Evolutionary conservation across 2,329 filamentous ascomycete species (phyloP).

Genomic region (Aspergillus brunneoviolaceus): DNA sequence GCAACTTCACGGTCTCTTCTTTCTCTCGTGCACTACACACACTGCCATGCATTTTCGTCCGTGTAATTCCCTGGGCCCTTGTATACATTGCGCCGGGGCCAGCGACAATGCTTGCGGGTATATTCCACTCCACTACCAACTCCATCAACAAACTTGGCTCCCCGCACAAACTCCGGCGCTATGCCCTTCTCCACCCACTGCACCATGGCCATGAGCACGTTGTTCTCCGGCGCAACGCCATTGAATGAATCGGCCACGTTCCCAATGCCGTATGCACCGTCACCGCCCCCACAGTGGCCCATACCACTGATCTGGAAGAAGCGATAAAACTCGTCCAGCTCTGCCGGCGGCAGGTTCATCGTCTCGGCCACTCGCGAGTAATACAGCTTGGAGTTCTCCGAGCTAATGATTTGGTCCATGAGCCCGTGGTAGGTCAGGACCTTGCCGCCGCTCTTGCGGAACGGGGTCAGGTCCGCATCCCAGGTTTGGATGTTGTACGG

Average conservation of each 20-base stretch:
- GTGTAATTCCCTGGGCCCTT: constrained; percentile 34
- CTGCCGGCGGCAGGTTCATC: constrained; percentile 34
- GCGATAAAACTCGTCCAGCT: constrained; percentile 45
- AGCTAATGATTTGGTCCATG: constrained; percentile 53
- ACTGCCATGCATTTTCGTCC: constrained; percentile 36
- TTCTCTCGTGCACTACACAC: constrained; percentile 20
- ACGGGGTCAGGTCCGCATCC: constrained; percentile 49
- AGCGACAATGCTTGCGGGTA: constrained; percentile 49
- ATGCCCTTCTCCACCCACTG: constrained; percentile 50
- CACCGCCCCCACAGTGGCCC: constrained; percentile 49
- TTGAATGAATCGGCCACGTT: constrained; percentile 27
- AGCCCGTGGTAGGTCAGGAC: constrained; percentile 45
- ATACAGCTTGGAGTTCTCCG: constrained; percentile 53
- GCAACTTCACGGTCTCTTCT: neutral
- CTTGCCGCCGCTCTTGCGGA: constrained; percentile 45
- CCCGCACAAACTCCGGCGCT: constrained; percentile 41
- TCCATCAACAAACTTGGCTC: constrained; percentile 47
- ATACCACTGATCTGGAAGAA: constrained; percentile 58
- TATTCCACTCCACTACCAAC: constrained; percentile 43
- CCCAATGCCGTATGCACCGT: constrained; percentile 46
- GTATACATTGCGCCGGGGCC: constrained; percentile 34
- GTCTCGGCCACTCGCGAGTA: constrained; percentile 46
- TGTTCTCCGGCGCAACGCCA: constrained; percentile 38
- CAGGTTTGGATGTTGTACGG: constrained; percentile 53
- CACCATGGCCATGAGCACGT: constrained; percentile 52